Conservation (phyloP, 1,284 basidiomycete species). For the Ustilago bromivora region DNA sequence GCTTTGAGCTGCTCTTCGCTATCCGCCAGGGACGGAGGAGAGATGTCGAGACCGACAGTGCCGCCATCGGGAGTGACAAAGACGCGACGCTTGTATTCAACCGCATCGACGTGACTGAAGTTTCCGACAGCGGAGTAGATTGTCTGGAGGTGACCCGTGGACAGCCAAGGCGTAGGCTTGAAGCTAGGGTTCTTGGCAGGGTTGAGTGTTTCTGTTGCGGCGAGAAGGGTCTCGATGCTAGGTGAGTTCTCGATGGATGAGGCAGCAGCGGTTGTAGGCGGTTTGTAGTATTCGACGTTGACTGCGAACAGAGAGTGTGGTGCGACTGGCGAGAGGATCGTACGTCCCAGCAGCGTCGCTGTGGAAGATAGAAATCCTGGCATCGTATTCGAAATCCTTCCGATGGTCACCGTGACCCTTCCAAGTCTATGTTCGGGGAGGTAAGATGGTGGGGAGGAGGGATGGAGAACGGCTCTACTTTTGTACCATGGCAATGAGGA, state of each 20-base stretch:
- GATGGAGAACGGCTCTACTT: background rate
- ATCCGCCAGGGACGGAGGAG: conserved; percentile 45
- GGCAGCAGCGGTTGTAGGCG: conserved; percentile 7
- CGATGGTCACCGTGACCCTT: background rate
- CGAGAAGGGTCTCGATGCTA: conserved; percentile 34
- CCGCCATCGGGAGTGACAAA: conserved; percentile 67
- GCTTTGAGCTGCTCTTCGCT: conserved; percentile 36
- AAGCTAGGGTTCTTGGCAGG: conserved; percentile 34
- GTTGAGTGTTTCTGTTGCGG: conserved; percentile 37
- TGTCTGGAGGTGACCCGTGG: conserved; percentile 66
- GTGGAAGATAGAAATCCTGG: conserved; percentile 36
- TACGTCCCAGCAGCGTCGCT: conserved; percentile 38
- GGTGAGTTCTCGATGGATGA: conserved; percentile 15
- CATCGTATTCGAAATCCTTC: conserved; percentile 14
- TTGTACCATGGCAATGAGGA: conserved; percentile 1
- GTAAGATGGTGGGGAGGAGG: background rate
- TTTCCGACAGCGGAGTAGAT: conserved; percentile 61
- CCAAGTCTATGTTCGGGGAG: background rate
- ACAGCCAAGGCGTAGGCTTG: conserved; percentile 54
- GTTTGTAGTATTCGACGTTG: conserved; percentile 49
- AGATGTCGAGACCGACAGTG: conserved; percentile 62
- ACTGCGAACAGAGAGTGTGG: conserved; percentile 47
- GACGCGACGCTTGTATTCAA: conserved; percentile 61
- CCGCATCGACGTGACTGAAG: conserved; percentile 55
- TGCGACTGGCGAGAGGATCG: conserved; percentile 42